Evolutionary conservation across 2,329 filamentous ascomycete genomes (phyloP).

Genomic region (Sclerotiophoma versabilis): DNA sequence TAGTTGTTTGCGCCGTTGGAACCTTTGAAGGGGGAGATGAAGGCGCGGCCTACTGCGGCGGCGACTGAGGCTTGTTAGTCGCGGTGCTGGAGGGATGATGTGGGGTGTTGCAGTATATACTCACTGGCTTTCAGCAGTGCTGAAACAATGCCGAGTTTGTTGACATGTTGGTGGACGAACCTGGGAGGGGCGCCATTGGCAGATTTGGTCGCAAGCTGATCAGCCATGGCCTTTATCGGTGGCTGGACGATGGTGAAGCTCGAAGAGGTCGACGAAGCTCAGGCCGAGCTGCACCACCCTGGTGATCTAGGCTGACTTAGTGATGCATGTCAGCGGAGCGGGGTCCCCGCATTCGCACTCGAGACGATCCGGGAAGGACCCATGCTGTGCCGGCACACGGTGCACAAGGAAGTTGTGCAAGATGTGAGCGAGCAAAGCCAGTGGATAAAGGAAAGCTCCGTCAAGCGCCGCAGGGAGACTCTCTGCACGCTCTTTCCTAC

Average conservation of each 20-base stretch:
- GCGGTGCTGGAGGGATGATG: background rate
- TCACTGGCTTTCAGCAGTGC: conserved; percentile 40
- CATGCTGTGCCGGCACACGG: too few relatives aligned
- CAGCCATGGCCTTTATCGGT: background rate
- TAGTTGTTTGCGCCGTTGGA: conserved; percentile 44
- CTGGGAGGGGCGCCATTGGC: conserved; percentile 6
- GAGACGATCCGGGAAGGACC: conserved; percentile 2
- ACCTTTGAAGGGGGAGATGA: conserved; percentile 49
- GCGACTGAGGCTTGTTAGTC: conserved; percentile 29
- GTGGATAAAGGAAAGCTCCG: too few relatives aligned
- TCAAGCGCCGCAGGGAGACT: background rate
- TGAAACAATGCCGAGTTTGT: conserved; percentile 45
- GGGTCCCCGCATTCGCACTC: conserved; percentile 9
- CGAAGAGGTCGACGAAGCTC: background rate
- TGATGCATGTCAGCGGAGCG: conserved; percentile 11
- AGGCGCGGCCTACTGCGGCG: conserved; percentile 41
- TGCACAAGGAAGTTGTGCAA: too few relatives aligned
- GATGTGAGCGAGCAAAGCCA: too few relatives aligned
- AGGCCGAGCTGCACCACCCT: background rate
- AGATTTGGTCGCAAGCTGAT: background rate
- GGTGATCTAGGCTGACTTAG: conserved; percentile 1
- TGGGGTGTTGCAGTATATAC: too few relatives aligned
- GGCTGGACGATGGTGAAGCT: background rate
- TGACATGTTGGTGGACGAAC: conserved; percentile 31
- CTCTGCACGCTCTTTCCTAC: background rate